phyloP scores from a whole-genome alignment of 2,329 filamentous ascomycete species.

The Cercospora zeae-maydis region DNA sequence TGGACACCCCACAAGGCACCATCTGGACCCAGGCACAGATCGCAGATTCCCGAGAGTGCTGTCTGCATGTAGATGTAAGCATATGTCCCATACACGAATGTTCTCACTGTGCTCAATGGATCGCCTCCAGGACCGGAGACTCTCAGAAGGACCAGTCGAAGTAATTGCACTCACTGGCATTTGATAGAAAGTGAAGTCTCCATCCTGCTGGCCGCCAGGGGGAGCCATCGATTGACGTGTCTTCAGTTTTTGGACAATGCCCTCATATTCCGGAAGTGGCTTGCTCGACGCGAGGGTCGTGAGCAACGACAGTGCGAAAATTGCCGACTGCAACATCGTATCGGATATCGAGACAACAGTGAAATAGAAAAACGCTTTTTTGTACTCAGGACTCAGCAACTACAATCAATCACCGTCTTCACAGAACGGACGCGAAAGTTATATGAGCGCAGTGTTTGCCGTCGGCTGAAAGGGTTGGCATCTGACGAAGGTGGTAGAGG shows the following conservation, averaged over 20 bases:
- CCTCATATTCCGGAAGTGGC: slow-evolving; percentile 12
- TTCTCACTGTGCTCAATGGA: background rate
- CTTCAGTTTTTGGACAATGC: slow-evolving; percentile 5
- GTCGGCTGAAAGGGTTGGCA: slow-evolving; percentile 11
- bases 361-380: background rate
- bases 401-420: background rate
- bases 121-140: background rate
- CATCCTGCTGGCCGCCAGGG: slow-evolving; percentile 10
- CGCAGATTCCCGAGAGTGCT: slow-evolving; percentile 11
- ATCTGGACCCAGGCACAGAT: slow-evolving; percentile 14
- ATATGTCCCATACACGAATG: background rate
- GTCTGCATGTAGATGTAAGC: slow-evolving; percentile 2
- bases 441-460: slow-evolving; percentile 7
- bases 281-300: slow-evolving; percentile 9
- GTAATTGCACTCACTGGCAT: slow-evolving; percentile 4
- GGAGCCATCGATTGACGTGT: slow-evolving; percentile 12
- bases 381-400: background rate
- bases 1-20: slow-evolving; percentile 15
- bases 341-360: background rate
- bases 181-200: slow-evolving; percentile 9
- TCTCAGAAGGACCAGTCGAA: background rate
- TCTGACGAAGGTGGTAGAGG: slow-evolving; percentile 3
- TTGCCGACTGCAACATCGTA: slow-evolving; percentile 4
- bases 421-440: background rate
- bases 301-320: slow-evolving; percentile 6